Conservation (phyloP, 257 asterid species). For the Fraxinus quadrangulata region DNA sequence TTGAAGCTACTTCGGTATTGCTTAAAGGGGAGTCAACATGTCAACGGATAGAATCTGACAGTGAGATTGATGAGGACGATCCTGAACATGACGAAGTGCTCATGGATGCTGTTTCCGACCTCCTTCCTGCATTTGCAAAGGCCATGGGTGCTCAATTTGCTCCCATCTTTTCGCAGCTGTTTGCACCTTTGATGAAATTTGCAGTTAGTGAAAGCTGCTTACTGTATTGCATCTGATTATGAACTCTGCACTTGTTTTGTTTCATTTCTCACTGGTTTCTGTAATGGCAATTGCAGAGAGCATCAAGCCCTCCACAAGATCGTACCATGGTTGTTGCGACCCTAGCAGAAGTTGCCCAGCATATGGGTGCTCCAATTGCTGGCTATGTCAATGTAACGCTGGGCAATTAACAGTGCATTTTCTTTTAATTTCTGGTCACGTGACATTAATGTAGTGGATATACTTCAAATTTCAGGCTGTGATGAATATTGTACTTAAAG, state of each 20-base stretch:
- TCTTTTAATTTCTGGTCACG: background rate
- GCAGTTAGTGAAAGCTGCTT: constrained; percentile 57
- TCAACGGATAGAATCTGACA: constrained; percentile 80
- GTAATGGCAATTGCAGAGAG: constrained; percentile 57
- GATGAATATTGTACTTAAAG: constrained; percentile 88
- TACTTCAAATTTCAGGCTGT: constrained; percentile 60
- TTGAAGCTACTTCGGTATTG: constrained; percentile 73
- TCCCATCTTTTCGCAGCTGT: constrained; percentile 72
- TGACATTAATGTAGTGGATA: constrained; percentile 25
- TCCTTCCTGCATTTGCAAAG: constrained; percentile 96
- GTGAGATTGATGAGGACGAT: constrained; percentile 84
- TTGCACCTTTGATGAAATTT: constrained; percentile 87
- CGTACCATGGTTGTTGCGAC: constrained; percentile 99
- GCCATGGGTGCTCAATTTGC: constrained; percentile 90
- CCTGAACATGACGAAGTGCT: constrained; percentile 94
- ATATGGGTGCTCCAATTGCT: constrained; percentile 96
- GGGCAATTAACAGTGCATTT: background rate
- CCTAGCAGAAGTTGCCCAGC: constrained; percentile 99
- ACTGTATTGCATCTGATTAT: background rate
- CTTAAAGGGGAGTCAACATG: constrained; percentile 83
- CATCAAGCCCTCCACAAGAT: constrained; percentile 84
- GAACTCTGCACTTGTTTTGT: constrained; percentile 1
- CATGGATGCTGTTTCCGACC: constrained; percentile 99
- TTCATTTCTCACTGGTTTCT: constrained; percentile 14
- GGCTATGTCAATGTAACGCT: constrained; percentile 75